Conservation (phyloP, 306 rosid species). For the Lathyrus tuberosus region DNA sequence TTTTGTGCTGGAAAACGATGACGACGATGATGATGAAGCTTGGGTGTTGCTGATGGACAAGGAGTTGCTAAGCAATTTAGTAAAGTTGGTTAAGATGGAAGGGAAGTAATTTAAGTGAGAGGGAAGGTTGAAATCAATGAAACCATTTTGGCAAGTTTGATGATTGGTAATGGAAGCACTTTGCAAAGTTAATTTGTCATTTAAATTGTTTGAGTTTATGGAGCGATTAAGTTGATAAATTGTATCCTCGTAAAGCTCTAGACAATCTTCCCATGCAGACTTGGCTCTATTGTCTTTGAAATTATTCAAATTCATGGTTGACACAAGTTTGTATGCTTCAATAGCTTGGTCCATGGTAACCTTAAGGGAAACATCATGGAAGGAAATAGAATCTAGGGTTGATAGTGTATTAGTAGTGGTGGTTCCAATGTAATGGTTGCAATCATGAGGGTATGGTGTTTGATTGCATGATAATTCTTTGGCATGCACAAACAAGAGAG, state of each 20-base stretch:
- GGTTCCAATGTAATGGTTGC: constrained; percentile 50
- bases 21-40: constrained; percentile 16
- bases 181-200: constrained; percentile 61
- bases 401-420: constrained; percentile 42
- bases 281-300: constrained; percentile 47
- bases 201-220: constrained; percentile 34
- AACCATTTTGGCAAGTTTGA: constrained; percentile 78
- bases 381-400: constrained; percentile 38
- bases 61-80: constrained; percentile 74
- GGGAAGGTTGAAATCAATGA: constrained; percentile 50
- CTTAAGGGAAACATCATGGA: constrained; percentile 53
- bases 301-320: constrained; percentile 47
- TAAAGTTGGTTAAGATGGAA: constrained; percentile 56
- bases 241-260: constrained; percentile 72
- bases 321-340: constrained; percentile 55
- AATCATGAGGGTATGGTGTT: constrained; percentile 71
- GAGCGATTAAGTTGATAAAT: constrained; percentile 62
- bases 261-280: constrained; percentile 72
- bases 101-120: constrained; percentile 53
- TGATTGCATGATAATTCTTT: constrained; percentile 56
- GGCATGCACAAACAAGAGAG: constrained; percentile 47
- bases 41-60: constrained; percentile 52
- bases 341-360: constrained; percentile 70
- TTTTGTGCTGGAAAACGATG: not conserved
- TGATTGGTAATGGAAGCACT: constrained; percentile 80